Conservation (phyloP, 768 basidiomycete genomes). For the Boletus bicolor region DNA sequence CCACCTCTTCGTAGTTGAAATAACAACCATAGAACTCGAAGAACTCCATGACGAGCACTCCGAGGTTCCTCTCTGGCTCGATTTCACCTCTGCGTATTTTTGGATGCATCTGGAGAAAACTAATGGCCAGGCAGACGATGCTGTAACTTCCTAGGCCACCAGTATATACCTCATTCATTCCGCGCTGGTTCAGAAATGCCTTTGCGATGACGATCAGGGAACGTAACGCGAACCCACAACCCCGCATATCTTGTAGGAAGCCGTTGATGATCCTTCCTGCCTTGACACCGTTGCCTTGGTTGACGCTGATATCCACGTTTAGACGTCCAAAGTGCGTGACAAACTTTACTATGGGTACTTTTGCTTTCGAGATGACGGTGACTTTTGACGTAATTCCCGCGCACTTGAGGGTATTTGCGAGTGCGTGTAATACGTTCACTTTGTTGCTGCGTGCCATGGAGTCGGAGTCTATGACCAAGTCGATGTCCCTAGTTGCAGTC, state of each 20-base stretch:
- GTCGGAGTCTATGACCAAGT: slow-evolving; percentile 82
- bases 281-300: slow-evolving; percentile 80
- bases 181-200: slow-evolving; percentile 81
- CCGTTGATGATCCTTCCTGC: slow-evolving; percentile 78
- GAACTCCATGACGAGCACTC: slow-evolving; percentile 94
- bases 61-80: slow-evolving; percentile 82
- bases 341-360: slow-evolving; percentile 97
- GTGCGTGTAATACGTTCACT: slow-evolving; percentile 64
- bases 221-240: slow-evolving; percentile 64
- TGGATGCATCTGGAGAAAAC: slow-evolving; percentile 97
- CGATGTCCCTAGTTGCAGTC: slow-evolving; percentile 72
- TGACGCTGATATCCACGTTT: slow-evolving; percentile 91
- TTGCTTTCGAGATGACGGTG: slow-evolving; percentile 87
- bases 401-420: slow-evolving; percentile 76
- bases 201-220: slow-evolving; percentile 87
- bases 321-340: slow-evolving; percentile 76
- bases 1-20: slow-evolving; percentile 89
- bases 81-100: slow-evolving; percentile 88
- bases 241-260: slow-evolving; percentile 63
- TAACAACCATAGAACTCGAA: slow-evolving; percentile 91
- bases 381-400: slow-evolving; percentile 75
- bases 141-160: slow-evolving; percentile 94
- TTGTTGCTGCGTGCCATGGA: slow-evolving; percentile 71
- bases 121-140: slow-evolving; percentile 89
- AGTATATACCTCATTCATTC: slow-evolving; percentile 97